Evolutionary conservation across 768 basidiomycete species (phyloP), one percentile per base, ranked within the genome.

Genomic region (Calvatia gigantea): DNA sequence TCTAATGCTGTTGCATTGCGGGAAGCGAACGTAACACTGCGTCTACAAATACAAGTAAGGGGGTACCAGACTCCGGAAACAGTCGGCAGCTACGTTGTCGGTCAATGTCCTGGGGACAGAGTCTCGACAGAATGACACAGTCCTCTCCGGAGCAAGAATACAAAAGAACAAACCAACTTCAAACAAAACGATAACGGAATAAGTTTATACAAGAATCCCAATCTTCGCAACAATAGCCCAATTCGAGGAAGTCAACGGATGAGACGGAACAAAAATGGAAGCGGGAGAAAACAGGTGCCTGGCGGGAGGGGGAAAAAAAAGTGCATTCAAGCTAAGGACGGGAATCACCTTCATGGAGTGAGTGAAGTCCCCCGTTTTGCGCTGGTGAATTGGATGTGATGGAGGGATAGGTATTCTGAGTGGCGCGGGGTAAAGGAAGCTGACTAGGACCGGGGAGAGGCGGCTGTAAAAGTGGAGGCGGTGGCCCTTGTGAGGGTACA

Each of bases 391-490:
- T 54, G 29, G 57, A 51, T 7, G 48, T 56, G 39, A 54, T 9
- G 6, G 58, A 51, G 19, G 60, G 55, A 38, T 58, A 57, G 47
- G 31, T 15, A n/a, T 61, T 58, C 43, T 61, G 55, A 25, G 64
- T 31, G 63, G 73, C 9, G 62, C 67, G 23, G 66, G 69, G 29
- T 67, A 56, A 38, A 33, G 54, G 46, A 37, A 44, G 71, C 12
- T 68, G 74, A 53, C 59, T 66, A 23, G 68, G 67, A 38, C 74
- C 69, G 4, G 71, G 69, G 12, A 72, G 76, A 19, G 66, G 71
- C 39, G 77, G 80, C 35, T 77, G 76, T 51, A 81, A 70, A 14
- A 77, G 57, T 32, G 76, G 73, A 19, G 79, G 73, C 14, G 80
- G 74, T 4, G 78, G 75, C 46, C 78, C 78, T 61, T 75, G 72